Evolutionary conservation across 306 rosid genomes (phyloP).

Genomic region (Castanospermum australe): DNA sequence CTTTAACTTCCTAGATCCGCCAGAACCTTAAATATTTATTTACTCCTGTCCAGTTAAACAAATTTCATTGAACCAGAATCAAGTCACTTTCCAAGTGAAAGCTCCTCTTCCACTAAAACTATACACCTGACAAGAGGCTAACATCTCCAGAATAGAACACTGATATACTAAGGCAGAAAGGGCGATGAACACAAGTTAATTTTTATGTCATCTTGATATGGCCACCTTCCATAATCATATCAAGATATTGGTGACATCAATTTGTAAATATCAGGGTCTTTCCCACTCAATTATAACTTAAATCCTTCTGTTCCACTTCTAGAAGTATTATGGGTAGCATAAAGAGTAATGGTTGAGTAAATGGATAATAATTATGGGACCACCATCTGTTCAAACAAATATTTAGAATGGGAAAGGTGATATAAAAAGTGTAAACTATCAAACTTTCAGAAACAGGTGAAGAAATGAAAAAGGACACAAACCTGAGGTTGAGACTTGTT

Average conservation of each 20-base stretch:
- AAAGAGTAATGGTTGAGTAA: not conserved
- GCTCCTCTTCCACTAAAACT: not conserved
- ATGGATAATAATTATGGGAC: not conserved
- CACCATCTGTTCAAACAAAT: conserved; percentile 10
- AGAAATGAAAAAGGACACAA: conserved; percentile 36
- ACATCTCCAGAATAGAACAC: not conserved
- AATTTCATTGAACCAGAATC: not conserved
- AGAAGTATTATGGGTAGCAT: conserved; percentile 3
- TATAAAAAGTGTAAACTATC: too few species aligned
- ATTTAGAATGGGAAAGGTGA: not conserved
- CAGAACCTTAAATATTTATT: too few species aligned
- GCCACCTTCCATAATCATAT: not conserved
- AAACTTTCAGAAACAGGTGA: conserved; percentile 18
- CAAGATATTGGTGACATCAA: not conserved
- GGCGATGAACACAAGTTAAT: not conserved
- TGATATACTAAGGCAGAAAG: not conserved
- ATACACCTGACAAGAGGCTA: not conserved
- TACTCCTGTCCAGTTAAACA: too few species aligned
- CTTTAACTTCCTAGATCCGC: too few species aligned
- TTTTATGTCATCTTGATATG: not conserved
- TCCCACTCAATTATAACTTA: not conserved
- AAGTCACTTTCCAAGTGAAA: not conserved
- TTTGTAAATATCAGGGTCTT: not conserved
- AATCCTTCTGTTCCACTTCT: conserved; percentile 20
- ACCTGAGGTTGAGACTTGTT: conserved; percentile 80